Evolutionary conservation across 2,329 filamentous ascomycete species (phyloP).

Genomic region (Ophiocordyceps unilateralis): DNA sequence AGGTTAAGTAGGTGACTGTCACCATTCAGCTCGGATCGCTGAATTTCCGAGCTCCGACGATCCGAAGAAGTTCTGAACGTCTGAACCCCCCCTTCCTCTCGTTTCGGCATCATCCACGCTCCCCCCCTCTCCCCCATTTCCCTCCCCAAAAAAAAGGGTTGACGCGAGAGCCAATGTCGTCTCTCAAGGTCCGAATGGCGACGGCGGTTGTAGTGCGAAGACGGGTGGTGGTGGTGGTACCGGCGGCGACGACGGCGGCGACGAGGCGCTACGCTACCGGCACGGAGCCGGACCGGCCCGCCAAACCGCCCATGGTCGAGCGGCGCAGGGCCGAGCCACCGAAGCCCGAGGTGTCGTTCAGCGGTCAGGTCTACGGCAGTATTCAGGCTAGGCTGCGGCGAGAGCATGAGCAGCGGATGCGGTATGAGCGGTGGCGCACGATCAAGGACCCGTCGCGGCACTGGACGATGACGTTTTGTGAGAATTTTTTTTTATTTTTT

Average conservation of each 20-base stretch:
- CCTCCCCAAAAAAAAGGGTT: too few species aligned
- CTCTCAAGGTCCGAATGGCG: neutral
- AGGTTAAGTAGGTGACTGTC: too few species aligned
- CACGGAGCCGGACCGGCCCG: conserved; percentile 16
- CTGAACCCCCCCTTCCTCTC: too few species aligned
- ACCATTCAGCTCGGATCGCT: too few species aligned
- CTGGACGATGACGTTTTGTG: conserved; percentile 38
- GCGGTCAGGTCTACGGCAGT: conserved; percentile 42
- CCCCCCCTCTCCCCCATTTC: too few species aligned
- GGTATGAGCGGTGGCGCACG: conserved; percentile 25
- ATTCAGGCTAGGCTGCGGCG: conserved; percentile 34
- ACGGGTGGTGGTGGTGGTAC: too few species aligned
- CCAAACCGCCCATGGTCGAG: conserved; percentile 10
- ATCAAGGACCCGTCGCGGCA: conserved; percentile 24
- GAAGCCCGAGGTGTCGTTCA: conserved; percentile 25
- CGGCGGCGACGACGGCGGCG: conserved; percentile 3
- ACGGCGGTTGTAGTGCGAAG: neutral
- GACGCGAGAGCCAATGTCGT: too few species aligned
- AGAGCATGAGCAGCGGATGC: conserved; percentile 35
- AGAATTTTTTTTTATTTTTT: too few species aligned
- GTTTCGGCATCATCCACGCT: too few species aligned
- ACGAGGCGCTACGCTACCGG: conserved; percentile 17
- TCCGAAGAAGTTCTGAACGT: too few species aligned
- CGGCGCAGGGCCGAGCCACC: conserved; percentile 16
- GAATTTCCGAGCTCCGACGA: too few species aligned